A percentile compares a stretch with the other conserved stretches of the same genome.
These are phyloP conservation scores for Metarhizium rileyi DNA, from an alignment of 2,329 filamentous ascomycete genomes.

Conservation along the genomic window DNA sequence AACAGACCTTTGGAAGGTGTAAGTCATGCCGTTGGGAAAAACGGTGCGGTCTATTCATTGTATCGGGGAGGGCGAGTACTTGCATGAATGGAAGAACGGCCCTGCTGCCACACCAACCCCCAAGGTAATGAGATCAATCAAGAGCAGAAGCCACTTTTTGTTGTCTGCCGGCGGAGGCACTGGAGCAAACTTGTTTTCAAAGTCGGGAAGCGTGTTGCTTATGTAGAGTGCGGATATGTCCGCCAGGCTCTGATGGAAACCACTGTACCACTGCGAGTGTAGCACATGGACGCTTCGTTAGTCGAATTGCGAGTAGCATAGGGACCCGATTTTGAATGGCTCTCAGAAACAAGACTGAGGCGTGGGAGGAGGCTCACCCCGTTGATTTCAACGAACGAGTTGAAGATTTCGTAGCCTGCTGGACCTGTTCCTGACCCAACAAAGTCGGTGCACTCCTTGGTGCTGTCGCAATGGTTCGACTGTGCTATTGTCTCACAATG, in stretches of 20 bases:
- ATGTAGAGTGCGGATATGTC: conserved; percentile 9
- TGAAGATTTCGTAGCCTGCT: conserved; percentile 15
- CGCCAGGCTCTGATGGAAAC: conserved; percentile 5
- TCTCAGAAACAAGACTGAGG: too few species aligned
- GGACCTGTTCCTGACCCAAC: conserved; percentile 8
- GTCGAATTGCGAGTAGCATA: too few species aligned
- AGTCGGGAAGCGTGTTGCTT: conserved; percentile 8
- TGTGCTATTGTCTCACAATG: background rate
- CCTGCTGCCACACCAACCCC: conserved; percentile 14
- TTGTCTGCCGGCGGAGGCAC: conserved; percentile 8
- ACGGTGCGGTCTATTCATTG: background rate
- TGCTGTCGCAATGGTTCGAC: conserved; percentile 6
- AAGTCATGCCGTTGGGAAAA: background rate
- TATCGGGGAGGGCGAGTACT: conserved; percentile 6
- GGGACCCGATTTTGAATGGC: background rate
- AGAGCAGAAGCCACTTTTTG: conserved; percentile 15
- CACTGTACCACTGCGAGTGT: conserved; percentile 3
- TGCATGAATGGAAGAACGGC: conserved; percentile 11
- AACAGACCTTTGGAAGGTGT: conserved; percentile 4
- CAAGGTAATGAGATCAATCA: conserved; percentile 21
- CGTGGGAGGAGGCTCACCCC: background rate
- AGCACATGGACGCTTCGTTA: too few species aligned
- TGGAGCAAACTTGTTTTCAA: conserved; percentile 12
- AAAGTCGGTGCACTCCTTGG: background rate
- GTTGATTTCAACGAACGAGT: conserved; percentile 16